Base-by-base conservation (phyloP, 2,329 filamentous ascomycete genomes). In the Dactylonectria estremocensis region DNA sequence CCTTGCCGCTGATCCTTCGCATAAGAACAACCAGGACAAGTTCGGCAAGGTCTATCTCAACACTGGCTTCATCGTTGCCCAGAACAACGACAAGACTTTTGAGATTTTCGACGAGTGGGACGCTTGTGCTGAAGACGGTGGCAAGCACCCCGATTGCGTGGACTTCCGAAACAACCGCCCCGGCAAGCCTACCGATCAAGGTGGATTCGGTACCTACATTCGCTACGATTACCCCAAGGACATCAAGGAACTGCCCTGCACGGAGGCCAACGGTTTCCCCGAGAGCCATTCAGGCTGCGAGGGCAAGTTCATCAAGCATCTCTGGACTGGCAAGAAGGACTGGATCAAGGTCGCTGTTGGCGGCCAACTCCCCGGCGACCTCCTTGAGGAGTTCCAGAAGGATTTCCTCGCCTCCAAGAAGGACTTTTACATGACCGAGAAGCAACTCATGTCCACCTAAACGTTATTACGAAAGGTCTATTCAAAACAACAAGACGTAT, bases 41-140 rank as follows among this genome's bases (percentile, higher is more conserved):
- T 80, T 78, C 24, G 79, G 78, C 66, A 81, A 80, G 61, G 71
- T 79, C 70, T 85, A 82, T 80, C 80, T 83, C 72, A 88, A 88
- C 78, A 86, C 86, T 1, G 86, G 86, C 18, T 87, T 88, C 79
- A 86, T 88, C 75, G 77, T 88, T 45, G 82, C 85, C 3, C 86
- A 88, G 77, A 86, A 86, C 75, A 85, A 85, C 71, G 75, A 80
- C 16, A 82, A 81, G 69, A 85, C 84, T 1, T 82, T 82, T 69
- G 79, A 84, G 35, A 85, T 88, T 40, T 78, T 88, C 45, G 81
- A 84, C 66, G 84, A 83, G 50, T 88, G 86, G 86, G 78, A 80
- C 37, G 76, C 76, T 55, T 85, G 83, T 69, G 78, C 83, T 28
- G 76, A 82, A 49, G 82, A 84, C 10, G 73, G 76, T 50, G 79